phyloP scores from a whole-genome alignment of 2,329 filamentous ascomycete species.

The Samsoniella hepiali region DNA sequence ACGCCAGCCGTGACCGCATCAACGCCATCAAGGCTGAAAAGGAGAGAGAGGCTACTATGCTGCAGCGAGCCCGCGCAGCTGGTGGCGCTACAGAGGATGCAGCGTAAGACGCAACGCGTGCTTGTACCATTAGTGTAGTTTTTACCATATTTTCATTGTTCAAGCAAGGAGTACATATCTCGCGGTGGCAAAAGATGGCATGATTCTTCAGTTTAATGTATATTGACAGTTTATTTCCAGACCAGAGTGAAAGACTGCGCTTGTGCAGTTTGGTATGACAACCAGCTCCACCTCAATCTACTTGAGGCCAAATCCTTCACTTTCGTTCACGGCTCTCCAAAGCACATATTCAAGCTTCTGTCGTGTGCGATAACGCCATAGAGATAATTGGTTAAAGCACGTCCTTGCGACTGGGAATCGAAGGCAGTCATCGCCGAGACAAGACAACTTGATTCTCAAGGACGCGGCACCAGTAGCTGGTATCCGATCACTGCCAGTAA shows the following conservation, averaged over 20 bases:
- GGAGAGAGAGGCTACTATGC: slow-evolving; percentile 57
- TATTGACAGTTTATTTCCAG: neutral
- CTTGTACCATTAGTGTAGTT: slow-evolving; percentile 17
- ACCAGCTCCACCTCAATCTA: slow-evolving; percentile 33
- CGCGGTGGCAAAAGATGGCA: slow-evolving; percentile 1
- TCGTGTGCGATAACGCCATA: slow-evolving; percentile 68
- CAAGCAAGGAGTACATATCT: slow-evolving; percentile 7
- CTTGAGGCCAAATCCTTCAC: slow-evolving; percentile 89
- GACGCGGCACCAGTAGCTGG: slow-evolving; percentile 83
- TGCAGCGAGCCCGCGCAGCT: slow-evolving; percentile 40
- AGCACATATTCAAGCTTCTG: slow-evolving; percentile 67
- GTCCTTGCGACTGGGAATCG: slow-evolving; percentile 84
- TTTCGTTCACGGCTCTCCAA: slow-evolving; percentile 84
- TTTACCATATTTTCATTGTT: slow-evolving; percentile 11
- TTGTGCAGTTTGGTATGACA: neutral
- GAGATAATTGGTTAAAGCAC: slow-evolving; percentile 81
- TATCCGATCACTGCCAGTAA: slow-evolving; percentile 87
- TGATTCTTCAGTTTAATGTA: neutral
- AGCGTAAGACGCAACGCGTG: slow-evolving; percentile 19
- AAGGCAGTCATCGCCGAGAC: slow-evolving; percentile 68
- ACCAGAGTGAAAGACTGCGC: neutral
- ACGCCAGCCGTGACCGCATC: slow-evolving; percentile 53
- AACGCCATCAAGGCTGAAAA: slow-evolving; percentile 52
- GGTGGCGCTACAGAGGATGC: slow-evolving; percentile 36
- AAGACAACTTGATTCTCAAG: slow-evolving; percentile 71